phyloP scores from a whole-genome alignment of 2,329 filamentous ascomycete genomes.

The Epichloe amarillans region DNA sequence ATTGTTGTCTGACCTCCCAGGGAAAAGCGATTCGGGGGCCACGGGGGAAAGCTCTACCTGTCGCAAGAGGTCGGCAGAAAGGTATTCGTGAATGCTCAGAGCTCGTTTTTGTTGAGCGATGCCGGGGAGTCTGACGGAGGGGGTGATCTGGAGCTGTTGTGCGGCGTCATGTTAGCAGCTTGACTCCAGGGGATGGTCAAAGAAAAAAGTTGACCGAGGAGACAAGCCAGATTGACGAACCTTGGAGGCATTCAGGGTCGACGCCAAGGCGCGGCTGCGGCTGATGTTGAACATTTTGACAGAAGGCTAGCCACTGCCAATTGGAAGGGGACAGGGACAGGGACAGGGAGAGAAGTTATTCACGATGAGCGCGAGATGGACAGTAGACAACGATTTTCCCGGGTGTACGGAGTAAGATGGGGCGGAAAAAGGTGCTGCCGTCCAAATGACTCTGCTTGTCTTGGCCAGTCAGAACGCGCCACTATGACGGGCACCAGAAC shows the following conservation, averaged over 20 bases:
- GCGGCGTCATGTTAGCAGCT: constrained; percentile 4
- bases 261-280: constrained; percentile 67
- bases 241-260: constrained; percentile 65
- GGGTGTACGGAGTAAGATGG: constrained; percentile 9
- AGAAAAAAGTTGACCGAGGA: constrained; percentile 2
- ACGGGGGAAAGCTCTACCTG: constrained; percentile 33
- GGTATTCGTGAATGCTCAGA: constrained; percentile 96
- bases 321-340: background rate
- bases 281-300: constrained; percentile 75
- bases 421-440: constrained; percentile 8
- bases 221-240: constrained; percentile 33
- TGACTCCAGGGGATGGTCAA: constrained; percentile 6
- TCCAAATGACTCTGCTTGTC: background rate
- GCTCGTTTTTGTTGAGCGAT: constrained; percentile 69
- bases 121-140: constrained; percentile 46
- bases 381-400: constrained; percentile 5
- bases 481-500: background rate
- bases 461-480: background rate
- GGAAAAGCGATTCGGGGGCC: constrained; percentile 1
- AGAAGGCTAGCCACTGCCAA: constrained; percentile 8
- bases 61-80: constrained; percentile 81
- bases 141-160: constrained; percentile 21
- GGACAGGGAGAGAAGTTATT: constrained; percentile 7
- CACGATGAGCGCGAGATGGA: constrained; percentile 4
- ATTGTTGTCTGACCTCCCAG: background rate